A percentile compares a stretch with the other conserved stretches of the same genome.
These are phyloP conservation scores for Wickerhamiella alocasiicola DNA, from an alignment of 805 yeast species.

Conservation along the genomic window DNA sequence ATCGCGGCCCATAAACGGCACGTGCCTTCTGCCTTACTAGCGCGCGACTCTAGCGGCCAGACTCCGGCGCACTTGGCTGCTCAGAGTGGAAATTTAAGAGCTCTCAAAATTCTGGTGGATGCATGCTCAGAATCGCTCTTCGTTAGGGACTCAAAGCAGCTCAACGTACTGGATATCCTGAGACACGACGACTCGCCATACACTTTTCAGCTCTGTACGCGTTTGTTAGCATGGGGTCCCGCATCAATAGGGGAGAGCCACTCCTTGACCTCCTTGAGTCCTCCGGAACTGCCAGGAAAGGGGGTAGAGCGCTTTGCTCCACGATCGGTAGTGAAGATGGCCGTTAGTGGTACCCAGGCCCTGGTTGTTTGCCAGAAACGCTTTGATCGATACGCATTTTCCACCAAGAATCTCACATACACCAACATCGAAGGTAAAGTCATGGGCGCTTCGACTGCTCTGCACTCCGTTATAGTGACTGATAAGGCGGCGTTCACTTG, in stretches of 20 bases:
- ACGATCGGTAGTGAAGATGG: conserved; percentile 1
- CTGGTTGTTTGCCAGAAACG: conserved; percentile 6
- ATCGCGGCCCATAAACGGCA: conserved; percentile 13
- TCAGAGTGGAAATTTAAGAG: conserved; percentile 16
- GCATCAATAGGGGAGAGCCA: conserved; percentile 7
- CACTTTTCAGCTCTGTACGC: conserved; percentile 6
- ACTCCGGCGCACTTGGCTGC: conserved; percentile 23
- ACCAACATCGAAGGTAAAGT: background rate
- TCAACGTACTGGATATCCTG: conserved; percentile 15
- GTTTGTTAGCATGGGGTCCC: conserved; percentile 14
- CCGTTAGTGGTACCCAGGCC: conserved; percentile 7
- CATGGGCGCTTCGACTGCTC: background rate
- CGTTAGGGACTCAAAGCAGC: conserved; percentile 15
- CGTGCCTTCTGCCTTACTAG: conserved; percentile 13
- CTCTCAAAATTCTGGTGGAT: conserved; percentile 15
- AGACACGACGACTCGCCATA: conserved; percentile 13
- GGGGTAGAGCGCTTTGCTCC: conserved; percentile 8
- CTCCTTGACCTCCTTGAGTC: background rate
- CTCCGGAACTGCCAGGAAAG: background rate
- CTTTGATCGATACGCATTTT: background rate
- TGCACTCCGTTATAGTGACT: conserved; percentile 16
- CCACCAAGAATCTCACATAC: background rate
- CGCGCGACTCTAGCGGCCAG: conserved; percentile 17
- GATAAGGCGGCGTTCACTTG: conserved; percentile 18
- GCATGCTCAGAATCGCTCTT: conserved; percentile 16